Evolutionary conservation across 1,139 yeast species (phyloP).

Genomic region (Yamadazyma membranifaciens): DNA sequence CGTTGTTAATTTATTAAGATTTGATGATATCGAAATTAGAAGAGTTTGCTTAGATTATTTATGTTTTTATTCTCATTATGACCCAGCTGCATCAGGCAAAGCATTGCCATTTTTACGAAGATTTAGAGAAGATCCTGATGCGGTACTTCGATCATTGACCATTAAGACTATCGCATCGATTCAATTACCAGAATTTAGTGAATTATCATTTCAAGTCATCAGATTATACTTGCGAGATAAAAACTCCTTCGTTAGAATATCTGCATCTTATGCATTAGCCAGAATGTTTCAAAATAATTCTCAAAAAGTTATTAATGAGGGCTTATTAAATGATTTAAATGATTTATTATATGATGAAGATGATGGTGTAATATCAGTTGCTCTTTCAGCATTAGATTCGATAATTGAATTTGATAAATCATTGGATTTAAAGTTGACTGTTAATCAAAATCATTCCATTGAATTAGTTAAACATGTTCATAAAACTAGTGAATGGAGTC

Average conservation of each 20-base stretch:
- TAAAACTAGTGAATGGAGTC: slow-evolving; percentile 80
- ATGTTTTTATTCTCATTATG: slow-evolving; percentile 54
- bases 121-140: slow-evolving; percentile 44
- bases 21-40: slow-evolving; percentile 71
- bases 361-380: slow-evolving; percentile 67
- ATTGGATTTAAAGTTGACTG: slow-evolving; percentile 44
- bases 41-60: slow-evolving; percentile 65
- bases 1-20: slow-evolving; percentile 56
- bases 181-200: slow-evolving; percentile 51
- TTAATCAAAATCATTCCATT: slow-evolving; percentile 57
- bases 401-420: slow-evolving; percentile 58
- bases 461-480: slow-evolving; percentile 49
- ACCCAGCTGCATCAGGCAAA: slow-evolving; percentile 53
- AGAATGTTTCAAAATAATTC: slow-evolving; percentile 62
- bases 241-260: slow-evolving; percentile 63
- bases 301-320: slow-evolving; percentile 41
- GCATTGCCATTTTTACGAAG: slow-evolving; percentile 56
- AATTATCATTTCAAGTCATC: slow-evolving; percentile 25
- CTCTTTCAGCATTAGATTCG: slow-evolving; percentile 65
- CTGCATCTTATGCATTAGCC: slow-evolving; percentile 71
- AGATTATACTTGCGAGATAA: slow-evolving; percentile 44
- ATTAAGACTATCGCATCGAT: slow-evolving; percentile 64
- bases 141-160: slow-evolving; percentile 48
- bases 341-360: slow-evolving; percentile 56
- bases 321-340: slow-evolving; percentile 56